Conservation (phyloP, 2,329 filamentous ascomycete species). For the Monascus ruber region DNA sequence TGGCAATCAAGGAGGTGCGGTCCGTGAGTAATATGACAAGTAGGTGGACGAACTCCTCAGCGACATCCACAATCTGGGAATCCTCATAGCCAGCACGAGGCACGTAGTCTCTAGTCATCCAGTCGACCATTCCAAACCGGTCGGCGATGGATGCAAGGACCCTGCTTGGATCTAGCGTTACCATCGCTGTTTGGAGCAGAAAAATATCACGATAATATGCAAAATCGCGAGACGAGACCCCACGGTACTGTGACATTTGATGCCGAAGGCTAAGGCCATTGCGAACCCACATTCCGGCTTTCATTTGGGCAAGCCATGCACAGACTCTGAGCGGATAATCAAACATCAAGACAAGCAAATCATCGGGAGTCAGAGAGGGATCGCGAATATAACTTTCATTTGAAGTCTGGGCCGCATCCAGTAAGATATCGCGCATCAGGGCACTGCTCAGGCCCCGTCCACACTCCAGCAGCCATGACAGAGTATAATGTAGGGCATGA, state of each 20-base stretch:
- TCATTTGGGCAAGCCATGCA: conserved; percentile 96
- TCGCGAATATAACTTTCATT: conserved; percentile 47
- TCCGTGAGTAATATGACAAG: conserved; percentile 86
- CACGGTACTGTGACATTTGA: conserved; percentile 87
- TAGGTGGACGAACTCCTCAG: conserved; percentile 91
- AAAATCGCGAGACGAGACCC: conserved; percentile 78
- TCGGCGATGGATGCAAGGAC: conserved; percentile 85
- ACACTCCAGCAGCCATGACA: conserved; percentile 91
- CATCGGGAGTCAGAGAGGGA: conserved; percentile 49
- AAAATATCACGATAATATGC: conserved; percentile 93
- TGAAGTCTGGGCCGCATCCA: conserved; percentile 52
- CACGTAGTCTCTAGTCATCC: conserved; percentile 75
- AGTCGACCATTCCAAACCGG: conserved; percentile 76
- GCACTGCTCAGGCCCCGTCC: conserved; percentile 62
- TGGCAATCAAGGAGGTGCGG: conserved; percentile 55
- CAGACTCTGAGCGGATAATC: conserved; percentile 90
- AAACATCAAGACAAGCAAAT: conserved; percentile 76
- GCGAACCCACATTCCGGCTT: conserved; percentile 95
- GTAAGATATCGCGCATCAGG: conserved; percentile 56
- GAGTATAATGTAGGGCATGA: conserved; percentile 86
- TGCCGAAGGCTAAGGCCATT: conserved; percentile 94
- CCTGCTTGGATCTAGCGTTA: conserved; percentile 69
- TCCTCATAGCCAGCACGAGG: conserved; percentile 70
- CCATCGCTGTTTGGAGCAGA: conserved; percentile 79
- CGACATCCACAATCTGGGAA: conserved; percentile 75